These are phyloP conservation scores for Pichia gijzeniarum DNA, from an alignment of 805 yeast genomes.

Conservation along the genomic window DNA sequence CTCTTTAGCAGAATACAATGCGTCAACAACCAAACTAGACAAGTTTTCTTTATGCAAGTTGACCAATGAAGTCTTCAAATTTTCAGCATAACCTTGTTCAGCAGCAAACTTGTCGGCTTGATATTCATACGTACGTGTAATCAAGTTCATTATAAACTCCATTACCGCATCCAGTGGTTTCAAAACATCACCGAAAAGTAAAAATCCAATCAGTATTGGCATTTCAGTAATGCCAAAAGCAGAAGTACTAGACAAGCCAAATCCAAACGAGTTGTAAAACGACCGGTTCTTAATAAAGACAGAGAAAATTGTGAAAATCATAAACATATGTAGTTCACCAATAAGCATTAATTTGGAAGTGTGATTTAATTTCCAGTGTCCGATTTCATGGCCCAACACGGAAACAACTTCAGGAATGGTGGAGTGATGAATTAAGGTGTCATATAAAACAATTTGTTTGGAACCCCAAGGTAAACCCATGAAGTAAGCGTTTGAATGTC, in stretches of 20 bases:
- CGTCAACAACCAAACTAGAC: slow-evolving; percentile 81
- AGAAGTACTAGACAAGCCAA: slow-evolving; percentile 25
- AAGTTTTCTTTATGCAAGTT: slow-evolving; percentile 75
- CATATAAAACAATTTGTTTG: slow-evolving; percentile 90
- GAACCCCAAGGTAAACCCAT: slow-evolving; percentile 91
- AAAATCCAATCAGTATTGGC: slow-evolving; percentile 78
- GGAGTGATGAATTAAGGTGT: slow-evolving; percentile 80
- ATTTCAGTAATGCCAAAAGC: slow-evolving; percentile 32
- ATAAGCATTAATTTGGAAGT: slow-evolving; percentile 67
- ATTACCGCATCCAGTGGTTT: slow-evolving; percentile 69
- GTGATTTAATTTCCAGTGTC: slow-evolving; percentile 94
- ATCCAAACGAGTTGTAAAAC: slow-evolving; percentile 75
- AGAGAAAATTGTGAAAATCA: slow-evolving; percentile 67
- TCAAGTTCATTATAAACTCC: slow-evolving; percentile 58
- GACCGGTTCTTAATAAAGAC: slow-evolving; percentile 76
- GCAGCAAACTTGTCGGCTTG: slow-evolving; percentile 90
- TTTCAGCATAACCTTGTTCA: slow-evolving; percentile 60
- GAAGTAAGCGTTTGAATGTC: slow-evolving; percentile 96
- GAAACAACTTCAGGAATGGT: slow-evolving; percentile 80
- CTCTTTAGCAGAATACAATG: slow-evolving; percentile 82
- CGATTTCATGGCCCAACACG: slow-evolving; percentile 96
- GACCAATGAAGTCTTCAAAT: slow-evolving; percentile 66
- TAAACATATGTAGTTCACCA: slow-evolving; percentile 56
- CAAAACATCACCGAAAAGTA: slow-evolving; percentile 70
- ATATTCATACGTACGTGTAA: slow-evolving; percentile 84